phyloP scores from a whole-genome alignment of 768 basidiomycete species.

The Leccinum longicurvipes region DNA sequence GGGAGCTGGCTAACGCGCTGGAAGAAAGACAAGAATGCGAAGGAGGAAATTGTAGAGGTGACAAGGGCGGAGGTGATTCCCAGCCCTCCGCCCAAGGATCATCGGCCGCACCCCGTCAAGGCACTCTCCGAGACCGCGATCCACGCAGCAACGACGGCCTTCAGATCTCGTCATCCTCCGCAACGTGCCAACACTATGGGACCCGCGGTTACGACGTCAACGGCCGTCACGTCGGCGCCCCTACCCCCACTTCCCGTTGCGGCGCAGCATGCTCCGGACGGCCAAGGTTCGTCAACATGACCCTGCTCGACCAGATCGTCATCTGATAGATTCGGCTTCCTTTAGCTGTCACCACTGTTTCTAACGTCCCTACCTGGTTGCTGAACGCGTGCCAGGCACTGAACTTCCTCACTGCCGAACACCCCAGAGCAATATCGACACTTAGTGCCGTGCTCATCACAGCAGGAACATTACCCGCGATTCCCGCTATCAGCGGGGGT shows the following conservation, averaged over 20 bases:
- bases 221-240: conserved; percentile 5
- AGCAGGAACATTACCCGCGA: conserved; percentile 68
- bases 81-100: conserved; percentile 28
- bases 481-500: conserved; percentile 70
- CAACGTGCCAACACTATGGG: conserved; percentile 32
- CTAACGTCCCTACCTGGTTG: conserved; percentile 72
- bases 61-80: conserved; percentile 19
- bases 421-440: conserved; percentile 72
- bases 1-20: conserved; percentile 51
- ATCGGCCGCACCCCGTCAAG: conserved; percentile 35
- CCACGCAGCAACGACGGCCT: conserved; percentile 26
- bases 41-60: conserved; percentile 35
- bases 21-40: conserved; percentile 36
- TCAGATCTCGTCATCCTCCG: conserved; percentile 26
- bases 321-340: not conserved
- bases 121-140: conserved; percentile 32
- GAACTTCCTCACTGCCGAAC: conserved; percentile 69
- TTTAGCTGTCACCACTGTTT: conserved; percentile 40
- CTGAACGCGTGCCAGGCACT: conserved; percentile 74
- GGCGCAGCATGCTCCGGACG: conserved; percentile 8
- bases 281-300: conserved; percentile 17
- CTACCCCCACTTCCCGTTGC: conserved; percentile 19
- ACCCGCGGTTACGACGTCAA: conserved; percentile 17
- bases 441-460: conserved; percentile 77
- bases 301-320: not conserved